Conservation (phyloP, 768 basidiomycete genomes). For the Leccinellum luteum region DNA sequence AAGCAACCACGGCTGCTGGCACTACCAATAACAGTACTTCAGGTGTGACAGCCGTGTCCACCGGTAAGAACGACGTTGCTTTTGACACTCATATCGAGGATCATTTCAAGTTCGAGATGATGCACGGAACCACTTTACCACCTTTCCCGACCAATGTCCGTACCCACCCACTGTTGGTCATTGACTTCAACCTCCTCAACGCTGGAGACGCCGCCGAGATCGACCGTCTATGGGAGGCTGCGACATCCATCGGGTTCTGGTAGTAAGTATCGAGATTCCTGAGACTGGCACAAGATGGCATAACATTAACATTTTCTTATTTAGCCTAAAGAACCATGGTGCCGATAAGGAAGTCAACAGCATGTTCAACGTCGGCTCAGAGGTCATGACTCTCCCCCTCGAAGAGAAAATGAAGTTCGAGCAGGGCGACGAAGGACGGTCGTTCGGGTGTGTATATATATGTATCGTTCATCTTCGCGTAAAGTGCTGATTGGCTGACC, state of each 20-base stretch:
- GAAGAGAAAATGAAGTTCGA: constrained; percentile 44
- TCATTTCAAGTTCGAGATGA: constrained; percentile 9
- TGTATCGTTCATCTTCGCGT: background rate
- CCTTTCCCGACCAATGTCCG: constrained; percentile 45
- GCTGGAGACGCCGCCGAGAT: constrained; percentile 37
- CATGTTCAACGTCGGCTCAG: constrained; percentile 44
- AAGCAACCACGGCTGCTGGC: too few species aligned
- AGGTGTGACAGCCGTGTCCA: background rate
- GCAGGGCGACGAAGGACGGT: constrained; percentile 40
- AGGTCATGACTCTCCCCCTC: constrained; percentile 39
- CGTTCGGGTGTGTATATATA: constrained; percentile 33
- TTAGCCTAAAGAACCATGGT: constrained; percentile 44
- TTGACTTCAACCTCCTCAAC: constrained; percentile 42
- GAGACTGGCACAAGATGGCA: background rate
- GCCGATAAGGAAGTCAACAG: constrained; percentile 33
- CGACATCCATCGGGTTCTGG: constrained; percentile 51
- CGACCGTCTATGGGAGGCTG: constrained; percentile 45
- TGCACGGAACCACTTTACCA: constrained; percentile 34
- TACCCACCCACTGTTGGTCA: constrained; percentile 44
- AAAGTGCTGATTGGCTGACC: background rate
- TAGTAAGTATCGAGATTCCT: constrained; percentile 37
- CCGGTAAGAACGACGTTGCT: background rate
- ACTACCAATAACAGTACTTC: too few species aligned
- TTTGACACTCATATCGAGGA: background rate
- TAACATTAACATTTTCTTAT: background rate